phyloP scores from a whole-genome alignment of 2,329 filamentous ascomycete genomes.

The Cryphonectria nitschkei region DNA sequence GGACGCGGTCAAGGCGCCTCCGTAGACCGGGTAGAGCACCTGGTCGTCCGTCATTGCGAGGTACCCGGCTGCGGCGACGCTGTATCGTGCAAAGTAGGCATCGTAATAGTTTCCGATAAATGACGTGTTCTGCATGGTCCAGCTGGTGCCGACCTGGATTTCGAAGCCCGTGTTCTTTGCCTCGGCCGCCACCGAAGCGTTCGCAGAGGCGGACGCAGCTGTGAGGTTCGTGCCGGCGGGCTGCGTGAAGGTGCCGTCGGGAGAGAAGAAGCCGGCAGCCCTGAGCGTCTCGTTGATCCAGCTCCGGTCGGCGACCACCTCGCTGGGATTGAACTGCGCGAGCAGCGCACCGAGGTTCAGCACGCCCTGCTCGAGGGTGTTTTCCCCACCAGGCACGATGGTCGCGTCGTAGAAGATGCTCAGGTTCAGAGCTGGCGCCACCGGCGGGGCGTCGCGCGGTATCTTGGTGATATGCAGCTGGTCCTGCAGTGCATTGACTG shows the following conservation, averaged over 20 bases:
- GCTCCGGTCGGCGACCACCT: neutral
- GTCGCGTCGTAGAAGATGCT: constrained; percentile 23
- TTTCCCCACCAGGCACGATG: constrained; percentile 9
- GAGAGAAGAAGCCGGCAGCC: neutral
- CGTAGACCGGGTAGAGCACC: constrained; percentile 25
- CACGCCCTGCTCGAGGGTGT: constrained; percentile 20
- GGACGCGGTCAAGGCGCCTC: neutral
- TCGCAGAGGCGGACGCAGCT: constrained; percentile 19
- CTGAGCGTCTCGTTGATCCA: constrained; percentile 14
- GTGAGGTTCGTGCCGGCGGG: constrained; percentile 24
- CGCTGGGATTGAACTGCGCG: constrained; percentile 15
- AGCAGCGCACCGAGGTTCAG: constrained; percentile 21
- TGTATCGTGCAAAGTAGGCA: constrained; percentile 15
- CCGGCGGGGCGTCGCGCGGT: neutral
- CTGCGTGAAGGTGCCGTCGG: constrained; percentile 15
- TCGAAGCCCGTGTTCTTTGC: constrained; percentile 6
- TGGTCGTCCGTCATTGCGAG: constrained; percentile 26
- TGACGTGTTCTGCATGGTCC: constrained; percentile 17
- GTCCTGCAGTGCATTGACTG: neutral
- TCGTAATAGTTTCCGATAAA: constrained; percentile 19
- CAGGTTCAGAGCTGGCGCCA: constrained; percentile 9
- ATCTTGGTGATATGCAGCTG: constrained; percentile 1
- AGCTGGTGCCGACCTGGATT: constrained; percentile 16
- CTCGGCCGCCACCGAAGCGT: constrained; percentile 10
- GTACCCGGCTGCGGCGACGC: constrained; percentile 20